Percentiles rank a stretch among this genome's conserved stretches.
Evolutionary conservation across 1,139 yeast species (phyloP).

Genomic region (Yamadazyma taylorii): DNA sequence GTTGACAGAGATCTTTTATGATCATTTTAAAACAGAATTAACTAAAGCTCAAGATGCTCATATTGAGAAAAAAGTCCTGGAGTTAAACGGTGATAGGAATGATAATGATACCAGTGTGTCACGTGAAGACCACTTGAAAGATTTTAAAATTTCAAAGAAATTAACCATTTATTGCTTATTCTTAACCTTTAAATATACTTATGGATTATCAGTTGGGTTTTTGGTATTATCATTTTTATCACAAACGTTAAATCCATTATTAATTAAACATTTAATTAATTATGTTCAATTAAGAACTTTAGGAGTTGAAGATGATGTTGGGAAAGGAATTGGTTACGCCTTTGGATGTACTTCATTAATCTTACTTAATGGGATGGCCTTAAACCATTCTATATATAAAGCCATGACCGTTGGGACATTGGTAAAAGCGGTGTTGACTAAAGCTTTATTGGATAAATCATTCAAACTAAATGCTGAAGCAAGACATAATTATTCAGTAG

Average conservation of each 20-base stretch:
- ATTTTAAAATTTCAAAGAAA: constrained; percentile 22
- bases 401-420: constrained; percentile 56
- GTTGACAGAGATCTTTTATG: constrained; percentile 32
- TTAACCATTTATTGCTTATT: constrained; percentile 22
- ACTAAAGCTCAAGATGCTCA: constrained; percentile 26
- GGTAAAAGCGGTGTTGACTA: constrained; percentile 64
- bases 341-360: constrained; percentile 30
- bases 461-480: constrained; percentile 61
- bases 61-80: constrained; percentile 25
- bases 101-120: no score
- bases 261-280: constrained; percentile 28
- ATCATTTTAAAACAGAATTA: constrained; percentile 34
- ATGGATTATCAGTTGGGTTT: constrained; percentile 22
- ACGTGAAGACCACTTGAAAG: constrained; percentile 26
- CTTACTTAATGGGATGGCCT: constrained; percentile 31
- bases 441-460: constrained; percentile 67
- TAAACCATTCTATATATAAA: constrained; percentile 21
- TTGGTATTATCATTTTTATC: constrained; percentile 23
- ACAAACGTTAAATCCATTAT: constrained; percentile 29
- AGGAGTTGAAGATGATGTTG: constrained; percentile 24
- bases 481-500: constrained; percentile 58
- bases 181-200: constrained; percentile 30
- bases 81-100: constrained; percentile 13
- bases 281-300: constrained; percentile 27
- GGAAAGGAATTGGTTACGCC: constrained; percentile 41